Conservation (phyloP, 768 basidiomycete genomes). For the Amanita molliuscula region DNA sequence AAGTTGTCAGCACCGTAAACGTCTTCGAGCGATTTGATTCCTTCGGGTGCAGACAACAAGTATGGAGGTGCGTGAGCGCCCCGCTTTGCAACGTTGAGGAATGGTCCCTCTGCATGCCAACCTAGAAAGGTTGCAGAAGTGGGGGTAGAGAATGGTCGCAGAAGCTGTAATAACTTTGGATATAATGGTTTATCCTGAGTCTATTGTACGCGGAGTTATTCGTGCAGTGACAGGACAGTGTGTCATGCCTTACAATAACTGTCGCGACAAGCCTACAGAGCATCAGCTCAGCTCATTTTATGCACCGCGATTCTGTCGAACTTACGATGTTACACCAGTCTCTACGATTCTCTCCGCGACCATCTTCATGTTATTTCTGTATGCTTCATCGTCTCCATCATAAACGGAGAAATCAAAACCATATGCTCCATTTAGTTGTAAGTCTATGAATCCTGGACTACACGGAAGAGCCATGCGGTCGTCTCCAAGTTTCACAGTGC, state of each 20-base stretch:
- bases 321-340: conserved; percentile 83
- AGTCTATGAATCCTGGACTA: conserved; percentile 81
- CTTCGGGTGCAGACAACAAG: conserved; percentile 52
- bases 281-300: not conserved
- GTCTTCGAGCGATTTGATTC: conserved; percentile 58
- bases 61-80: conserved; percentile 72
- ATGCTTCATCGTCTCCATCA: conserved; percentile 57
- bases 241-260: conserved; percentile 48
- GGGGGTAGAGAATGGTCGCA: conserved; percentile 56
- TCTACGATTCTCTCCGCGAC: conserved; percentile 73
- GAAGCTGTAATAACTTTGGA: conserved; percentile 55
- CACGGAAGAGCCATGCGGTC: not conserved
- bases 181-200: conserved; percentile 73
- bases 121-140: conserved; percentile 69
- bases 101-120: conserved; percentile 90
- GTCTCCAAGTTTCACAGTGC: not conserved
- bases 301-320: conserved; percentile 12
- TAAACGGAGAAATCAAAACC: conserved; percentile 83
- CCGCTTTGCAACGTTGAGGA: conserved; percentile 71
- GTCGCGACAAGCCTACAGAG: conserved; percentile 45
- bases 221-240: not conserved
- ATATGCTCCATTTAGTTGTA: conserved; percentile 87
- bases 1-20: conserved; percentile 66
- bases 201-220: conserved; percentile 24
- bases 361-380: conserved; percentile 54